A percentile compares a stretch with the other conserved stretches of the same genome.
Evolutionary conservation across 169 alveolate species (phyloP).

Genomic region (Eimeria tenella): DNA sequence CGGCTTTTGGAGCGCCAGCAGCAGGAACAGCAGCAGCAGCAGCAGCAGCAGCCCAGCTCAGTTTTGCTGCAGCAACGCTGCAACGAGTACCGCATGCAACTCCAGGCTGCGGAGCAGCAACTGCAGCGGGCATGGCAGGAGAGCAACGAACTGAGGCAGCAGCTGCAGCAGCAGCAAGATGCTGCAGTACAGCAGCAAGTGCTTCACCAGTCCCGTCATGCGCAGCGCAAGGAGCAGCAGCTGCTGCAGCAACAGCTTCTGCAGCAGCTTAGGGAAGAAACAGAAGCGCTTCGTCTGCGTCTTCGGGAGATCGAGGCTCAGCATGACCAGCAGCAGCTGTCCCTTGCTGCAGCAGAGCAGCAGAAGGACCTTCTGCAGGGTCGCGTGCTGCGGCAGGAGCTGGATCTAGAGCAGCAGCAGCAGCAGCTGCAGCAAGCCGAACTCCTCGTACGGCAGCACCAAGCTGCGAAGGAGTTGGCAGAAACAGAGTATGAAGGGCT

Average conservation of each 20-base stretch:
- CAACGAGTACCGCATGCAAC: slow-evolving; percentile 61
- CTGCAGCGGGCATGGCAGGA: slow-evolving; percentile 84
- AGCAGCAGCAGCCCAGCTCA: slow-evolving; percentile 69
- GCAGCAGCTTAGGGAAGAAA: slow-evolving; percentile 59
- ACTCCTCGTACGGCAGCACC: background rate
- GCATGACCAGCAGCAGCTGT: slow-evolving; percentile 39
- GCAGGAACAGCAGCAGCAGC: slow-evolving; percentile 82
- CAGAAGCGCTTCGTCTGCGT: slow-evolving; percentile 39
- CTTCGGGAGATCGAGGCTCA: slow-evolving; percentile 42
- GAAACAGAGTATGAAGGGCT: slow-evolving; percentile 35
- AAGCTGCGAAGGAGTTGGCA: slow-evolving; percentile 35
- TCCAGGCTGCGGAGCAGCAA: slow-evolving; percentile 68
- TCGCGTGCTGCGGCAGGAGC: slow-evolving; percentile 55
- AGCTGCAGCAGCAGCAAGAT: slow-evolving; percentile 77
- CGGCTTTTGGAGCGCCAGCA: slow-evolving; percentile 29
- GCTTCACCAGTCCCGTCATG: slow-evolving; percentile 29
- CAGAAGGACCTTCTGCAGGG: slow-evolving; percentile 37
- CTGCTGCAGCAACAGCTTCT: slow-evolving; percentile 68
- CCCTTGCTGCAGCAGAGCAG: slow-evolving; percentile 43
- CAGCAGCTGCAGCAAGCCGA: slow-evolving; percentile 66
- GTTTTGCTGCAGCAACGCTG: slow-evolving; percentile 54
- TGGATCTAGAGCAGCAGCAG: slow-evolving; percentile 47
- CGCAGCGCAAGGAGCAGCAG: slow-evolving; percentile 62
- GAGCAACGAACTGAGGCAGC: slow-evolving; percentile 83
- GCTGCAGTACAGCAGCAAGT: slow-evolving; percentile 60